phyloP scores from a whole-genome alignment of 495 filamentous ascomycete genomes.

The Bryoglossum gracile region DNA sequence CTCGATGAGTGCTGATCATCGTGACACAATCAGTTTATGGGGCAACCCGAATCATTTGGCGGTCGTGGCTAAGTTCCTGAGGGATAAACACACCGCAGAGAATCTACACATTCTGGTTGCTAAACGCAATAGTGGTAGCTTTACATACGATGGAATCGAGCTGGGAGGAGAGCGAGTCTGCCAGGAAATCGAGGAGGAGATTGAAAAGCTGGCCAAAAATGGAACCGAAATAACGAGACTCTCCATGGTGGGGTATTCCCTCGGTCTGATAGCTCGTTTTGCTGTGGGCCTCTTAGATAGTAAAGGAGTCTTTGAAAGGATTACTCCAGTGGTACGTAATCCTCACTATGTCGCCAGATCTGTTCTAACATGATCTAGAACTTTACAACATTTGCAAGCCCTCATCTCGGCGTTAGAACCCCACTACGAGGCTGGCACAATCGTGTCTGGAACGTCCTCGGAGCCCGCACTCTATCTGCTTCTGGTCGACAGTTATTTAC shows the following conservation, averaged over 20 bases:
- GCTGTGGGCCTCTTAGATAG: slow-evolving; percentile 76
- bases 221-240: slow-evolving; percentile 71
- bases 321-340: slow-evolving; percentile 60
- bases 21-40: slow-evolving; percentile 57
- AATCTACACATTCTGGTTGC: slow-evolving; percentile 63
- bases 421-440: slow-evolving; percentile 56
- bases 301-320: slow-evolving; percentile 66
- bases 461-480: slow-evolving; percentile 64
- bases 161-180: slow-evolving; percentile 82
- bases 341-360: neutral
- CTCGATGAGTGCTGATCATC: neutral
- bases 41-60: slow-evolving; percentile 82
- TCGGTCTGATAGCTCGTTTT: slow-evolving; percentile 83
- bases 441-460: slow-evolving; percentile 73
- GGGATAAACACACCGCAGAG: slow-evolving; percentile 50
- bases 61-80: slow-evolving; percentile 60
- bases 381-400: slow-evolving; percentile 87
- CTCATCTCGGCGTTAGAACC: slow-evolving; percentile 79
- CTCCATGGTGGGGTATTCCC: slow-evolving; percentile 81
- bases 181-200: slow-evolving; percentile 76
- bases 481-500: slow-evolving; percentile 85
- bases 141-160: slow-evolving; percentile 94
- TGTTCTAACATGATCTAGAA: slow-evolving; percentile 43
- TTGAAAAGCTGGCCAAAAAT: slow-evolving; percentile 54
- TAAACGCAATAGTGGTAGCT: slow-evolving; percentile 71